These are phyloP conservation scores for Russula abietina DNA, from an alignment of 768 basidiomycete genomes.

Conservation along the genomic window DNA sequence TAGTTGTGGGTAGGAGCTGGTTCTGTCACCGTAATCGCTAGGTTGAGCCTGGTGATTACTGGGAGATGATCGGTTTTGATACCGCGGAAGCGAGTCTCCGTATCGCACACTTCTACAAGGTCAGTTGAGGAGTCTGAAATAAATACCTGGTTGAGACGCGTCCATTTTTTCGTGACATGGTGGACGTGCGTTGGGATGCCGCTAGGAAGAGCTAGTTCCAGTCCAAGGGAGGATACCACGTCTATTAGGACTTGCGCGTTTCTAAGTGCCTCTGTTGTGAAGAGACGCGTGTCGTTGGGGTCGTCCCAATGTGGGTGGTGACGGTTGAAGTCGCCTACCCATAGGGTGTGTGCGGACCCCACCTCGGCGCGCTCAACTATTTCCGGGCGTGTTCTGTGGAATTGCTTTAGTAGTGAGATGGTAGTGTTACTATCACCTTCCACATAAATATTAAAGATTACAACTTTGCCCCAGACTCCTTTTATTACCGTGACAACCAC, in stretches of 20 bases:
- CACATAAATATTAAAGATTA: too few relatives aligned
- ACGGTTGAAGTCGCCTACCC: background rate
- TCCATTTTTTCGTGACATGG: background rate
- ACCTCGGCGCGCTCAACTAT: too few relatives aligned
- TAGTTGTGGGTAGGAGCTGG: background rate
- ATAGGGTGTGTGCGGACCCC: too few relatives aligned
- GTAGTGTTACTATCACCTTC: too few relatives aligned
- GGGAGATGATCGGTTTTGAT: background rate
- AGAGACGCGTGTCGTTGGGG: too few relatives aligned
- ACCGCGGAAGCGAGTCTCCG: accelerated
- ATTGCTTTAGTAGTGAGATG: too few relatives aligned
- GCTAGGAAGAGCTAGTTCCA: background rate
- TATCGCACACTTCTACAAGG: background rate
- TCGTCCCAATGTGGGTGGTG: background rate
- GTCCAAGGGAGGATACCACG: background rate
- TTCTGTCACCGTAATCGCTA: background rate
- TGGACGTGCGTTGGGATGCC: background rate
- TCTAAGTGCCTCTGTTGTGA: background rate
- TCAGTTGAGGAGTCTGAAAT: background rate
- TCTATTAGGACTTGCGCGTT: background rate
- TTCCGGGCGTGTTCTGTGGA: too few relatives aligned
- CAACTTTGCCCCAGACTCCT: too few relatives aligned
- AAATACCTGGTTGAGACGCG: background rate
- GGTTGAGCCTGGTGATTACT: background rate
- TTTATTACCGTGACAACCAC: too few relatives aligned